Conservation (phyloP, 2,329 filamentous ascomycete species). For the Zopfia rhizophila region DNA sequence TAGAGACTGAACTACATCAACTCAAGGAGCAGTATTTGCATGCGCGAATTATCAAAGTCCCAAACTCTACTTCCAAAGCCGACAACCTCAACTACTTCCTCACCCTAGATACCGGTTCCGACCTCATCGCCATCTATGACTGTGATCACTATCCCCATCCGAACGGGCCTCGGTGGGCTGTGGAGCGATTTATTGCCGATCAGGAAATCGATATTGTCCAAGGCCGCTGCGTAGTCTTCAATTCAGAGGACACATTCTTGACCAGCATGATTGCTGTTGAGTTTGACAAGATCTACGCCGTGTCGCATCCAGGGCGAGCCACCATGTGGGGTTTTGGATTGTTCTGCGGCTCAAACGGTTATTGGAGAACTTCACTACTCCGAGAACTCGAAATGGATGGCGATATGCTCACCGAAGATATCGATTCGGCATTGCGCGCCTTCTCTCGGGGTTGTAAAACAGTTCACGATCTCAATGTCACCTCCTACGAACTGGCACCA, state of each 20-base stretch:
- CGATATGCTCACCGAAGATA: constrained; percentile 63
- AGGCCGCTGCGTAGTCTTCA: constrained; percentile 62
- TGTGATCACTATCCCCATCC: constrained; percentile 63
- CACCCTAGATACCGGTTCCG: constrained; percentile 55
- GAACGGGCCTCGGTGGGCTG: constrained; percentile 60
- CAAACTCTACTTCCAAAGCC: constrained; percentile 61
- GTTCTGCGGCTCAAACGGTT: constrained; percentile 62
- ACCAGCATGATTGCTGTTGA: constrained; percentile 61
- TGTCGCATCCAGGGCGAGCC: constrained; percentile 60
- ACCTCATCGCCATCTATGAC: constrained; percentile 61
- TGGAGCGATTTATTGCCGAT: constrained; percentile 58
- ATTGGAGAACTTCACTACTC: constrained; percentile 59
- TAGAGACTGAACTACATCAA: constrained; percentile 55
- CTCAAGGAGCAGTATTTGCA: constrained; percentile 53
- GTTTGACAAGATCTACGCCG: constrained; percentile 64
- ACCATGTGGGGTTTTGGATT: constrained; percentile 61
- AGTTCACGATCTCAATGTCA: constrained; percentile 61
- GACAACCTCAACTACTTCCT: constrained; percentile 63
- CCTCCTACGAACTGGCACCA: constrained; percentile 61
- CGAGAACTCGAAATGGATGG: constrained; percentile 61
- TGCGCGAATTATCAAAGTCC: constrained; percentile 59
- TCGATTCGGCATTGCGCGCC: constrained; percentile 60
- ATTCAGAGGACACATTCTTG: constrained; percentile 56
- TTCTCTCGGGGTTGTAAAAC: constrained; percentile 56
- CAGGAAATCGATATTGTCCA: constrained; percentile 60